Conservation (phyloP, 176 grass and related monocot genomes). For the Luzula sylvatica region DNA sequence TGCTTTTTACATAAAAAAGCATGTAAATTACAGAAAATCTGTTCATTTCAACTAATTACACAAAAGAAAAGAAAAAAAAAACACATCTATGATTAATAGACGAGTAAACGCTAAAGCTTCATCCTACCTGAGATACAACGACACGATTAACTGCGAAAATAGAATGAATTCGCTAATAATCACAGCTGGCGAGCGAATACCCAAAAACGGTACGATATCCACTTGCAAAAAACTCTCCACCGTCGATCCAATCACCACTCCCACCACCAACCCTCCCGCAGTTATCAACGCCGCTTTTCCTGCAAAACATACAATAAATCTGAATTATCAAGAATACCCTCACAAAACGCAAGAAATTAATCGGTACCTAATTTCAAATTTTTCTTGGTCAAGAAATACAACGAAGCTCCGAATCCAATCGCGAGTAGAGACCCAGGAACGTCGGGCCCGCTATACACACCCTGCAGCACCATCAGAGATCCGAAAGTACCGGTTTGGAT, state of each 20-base stretch:
- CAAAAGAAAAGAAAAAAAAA: too few relatives aligned
- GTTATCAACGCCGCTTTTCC: conserved; percentile 84
- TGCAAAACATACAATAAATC: conserved; percentile 34
- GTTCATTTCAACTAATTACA: conserved; percentile 53
- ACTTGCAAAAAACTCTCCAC: conserved; percentile 90
- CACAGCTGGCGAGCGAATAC: conserved; percentile 75
- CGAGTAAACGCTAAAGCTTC: neutral
- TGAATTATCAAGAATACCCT: conserved; percentile 9
- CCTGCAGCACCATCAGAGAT: conserved; percentile 67
- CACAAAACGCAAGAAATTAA: neutral
- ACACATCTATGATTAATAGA: conserved; percentile 19
- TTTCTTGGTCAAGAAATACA: conserved; percentile 95
- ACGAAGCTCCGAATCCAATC: conserved; percentile 67
- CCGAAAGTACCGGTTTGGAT: conserved; percentile 71
- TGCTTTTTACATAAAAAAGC: too few relatives aligned
- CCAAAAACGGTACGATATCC: conserved; percentile 74
- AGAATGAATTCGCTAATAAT: conserved; percentile 94
- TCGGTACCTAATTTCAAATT: conserved; percentile 68
- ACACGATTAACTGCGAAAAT: conserved; percentile 70
- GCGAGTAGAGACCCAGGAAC: conserved; percentile 75
- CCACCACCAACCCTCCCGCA: conserved; percentile 53
- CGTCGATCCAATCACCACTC: conserved; percentile 60
- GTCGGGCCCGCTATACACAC: conserved; percentile 51
- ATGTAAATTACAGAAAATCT: neutral
- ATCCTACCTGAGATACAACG: conserved; percentile 69